These are phyloP conservation scores for Cicer pinnatifidum DNA, from an alignment of 306 rosid genomes.

Conservation along the genomic window DNA sequence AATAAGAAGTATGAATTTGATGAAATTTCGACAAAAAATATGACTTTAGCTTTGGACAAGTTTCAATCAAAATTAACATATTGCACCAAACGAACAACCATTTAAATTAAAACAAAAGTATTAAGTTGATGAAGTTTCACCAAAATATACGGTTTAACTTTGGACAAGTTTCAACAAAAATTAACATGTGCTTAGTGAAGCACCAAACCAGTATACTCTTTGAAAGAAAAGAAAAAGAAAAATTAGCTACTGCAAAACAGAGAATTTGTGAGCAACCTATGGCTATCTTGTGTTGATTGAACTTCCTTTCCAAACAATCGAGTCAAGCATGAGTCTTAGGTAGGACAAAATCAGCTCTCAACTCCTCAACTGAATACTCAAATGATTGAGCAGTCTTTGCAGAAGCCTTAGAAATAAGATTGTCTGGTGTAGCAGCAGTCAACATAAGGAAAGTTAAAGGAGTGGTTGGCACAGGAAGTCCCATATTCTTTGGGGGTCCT, in stretches of 20 bases:
- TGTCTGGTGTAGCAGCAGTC: conserved; percentile 59
- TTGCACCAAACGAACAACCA: conserved; percentile 15
- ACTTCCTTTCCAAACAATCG: conserved; percentile 4
- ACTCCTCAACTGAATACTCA: conserved; percentile 72
- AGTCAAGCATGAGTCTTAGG: conserved; percentile 45
- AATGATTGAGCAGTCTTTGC: conserved; percentile 39
- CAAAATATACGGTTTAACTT: neutral
- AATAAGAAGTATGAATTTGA: neutral
- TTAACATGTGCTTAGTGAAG: conserved; percentile 23
- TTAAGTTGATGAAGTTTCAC: neutral
- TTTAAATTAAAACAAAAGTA: neutral
- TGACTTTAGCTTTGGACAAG: conserved; percentile 6
- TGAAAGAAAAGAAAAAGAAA: neutral
- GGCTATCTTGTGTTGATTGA: conserved; percentile 14
- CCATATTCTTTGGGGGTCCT: conserved; percentile 59
- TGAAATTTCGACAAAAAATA: too few relatives aligned
- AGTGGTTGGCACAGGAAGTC: conserved; percentile 54
- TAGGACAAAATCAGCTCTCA: conserved; percentile 54
- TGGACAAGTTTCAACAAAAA: conserved; percentile 33
- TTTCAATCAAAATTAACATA: conserved; percentile 22
- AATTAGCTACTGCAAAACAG: conserved; percentile 13
- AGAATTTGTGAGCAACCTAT: conserved; percentile 38
- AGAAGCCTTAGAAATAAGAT: conserved; percentile 31
- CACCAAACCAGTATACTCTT: conserved; percentile 8
- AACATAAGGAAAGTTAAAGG: conserved; percentile 60